Evolutionary conservation across 108 stramenopile genomes (phyloP), one percentile per base, ranked within the genome.

Genomic region (Skeletonema costatum): DNA sequence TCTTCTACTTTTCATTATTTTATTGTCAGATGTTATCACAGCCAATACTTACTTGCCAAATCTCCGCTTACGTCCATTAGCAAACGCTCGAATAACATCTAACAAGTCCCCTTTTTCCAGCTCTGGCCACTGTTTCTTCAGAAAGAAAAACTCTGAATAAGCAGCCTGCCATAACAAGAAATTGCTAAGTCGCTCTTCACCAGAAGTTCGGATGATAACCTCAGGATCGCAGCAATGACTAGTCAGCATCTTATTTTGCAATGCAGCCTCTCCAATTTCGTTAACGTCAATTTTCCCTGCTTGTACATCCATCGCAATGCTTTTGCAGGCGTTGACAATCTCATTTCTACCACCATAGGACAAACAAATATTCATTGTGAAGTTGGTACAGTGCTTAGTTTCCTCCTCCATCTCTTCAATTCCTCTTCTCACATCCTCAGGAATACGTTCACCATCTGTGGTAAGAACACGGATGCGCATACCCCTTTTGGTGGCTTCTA

Each of bases 131-230:
- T 76, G 78, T 71, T 97, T 97, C 44, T 96, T 83, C 25, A 98
- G 48, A 73, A 99, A 99, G 77, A 97, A 96, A 21, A 98, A 64
- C 84, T 99, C 98, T 5, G 97, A 87, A 70, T 99, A 97, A 13
- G 98, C 98, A 33, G 90, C 56, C 71, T 99, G 97, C 93, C 95
- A 98, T 16, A 99, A 76, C 29, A 98, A 83, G 79, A 97, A 98
- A 83, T 98, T 98, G 70, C 92, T 95, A 19, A 98, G 73, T 19
- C 99, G 87, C 31, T 85, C 68, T 90, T 99, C 99, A 2, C 99
- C 99, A 25, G 92, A 93, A 0, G 99, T 99, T 21, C 99, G 88
- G 21, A 99, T 91, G 46, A 99, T 66, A 1, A 98, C 63, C 50
- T 99, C 98, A 0, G 98, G 98, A 72, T 93, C 93, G 44, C 83